Evolutionary conservation across 306 rosid genomes (phyloP), one percentile per base, ranked within the genome.

Genomic region (Fragaria ananassa): DNA sequence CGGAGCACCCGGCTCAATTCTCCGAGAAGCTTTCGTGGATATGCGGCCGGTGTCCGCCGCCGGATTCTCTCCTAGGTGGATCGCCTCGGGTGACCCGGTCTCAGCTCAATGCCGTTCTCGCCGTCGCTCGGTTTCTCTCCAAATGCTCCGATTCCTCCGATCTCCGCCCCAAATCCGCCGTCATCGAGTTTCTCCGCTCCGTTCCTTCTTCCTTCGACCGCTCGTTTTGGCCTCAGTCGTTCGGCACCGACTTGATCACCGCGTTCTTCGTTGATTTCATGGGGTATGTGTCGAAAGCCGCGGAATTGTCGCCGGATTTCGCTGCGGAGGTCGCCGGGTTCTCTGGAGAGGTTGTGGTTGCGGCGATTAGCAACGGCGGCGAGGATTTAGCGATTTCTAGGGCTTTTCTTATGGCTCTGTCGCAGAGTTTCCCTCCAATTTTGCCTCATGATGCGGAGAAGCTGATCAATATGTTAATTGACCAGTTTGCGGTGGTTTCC

Each of bases 81-180:
- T 92, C 96, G 82, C 87, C 89, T 72, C 81, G 96, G 87, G 89
- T 92, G 85, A 87, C 98, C 49, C 91, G 89, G 19, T 81, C 95
- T 34, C 98, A 95, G 82, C 96, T 95, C 89, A 92, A 95, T 89
- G 97, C 98, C 77, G 85, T 95, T 46, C 87, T 87, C 68, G 97
- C 93, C 74, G 92, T 95, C 50, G 91, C 96, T 7, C 89, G 97
- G 19, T 88, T 95, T 75, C 68, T 95, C 61, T 95, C 98, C 58
- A 88, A 88, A 44, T 95, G 93, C 71, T 75, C 92, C 37, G 87
- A 85, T 75, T 77, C 81, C 67, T 5, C 86, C 81, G 97, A 93
- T 88, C 90, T 85, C 69, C 93, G 97, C 8, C 93, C 97, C 25
- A 90, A 85, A 75, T 85, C 88, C 25, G 82, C 90, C 60, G 88